phyloP scores from a whole-genome alignment of 1,284 basidiomycete genomes.

The Tilletia caries region DNA sequence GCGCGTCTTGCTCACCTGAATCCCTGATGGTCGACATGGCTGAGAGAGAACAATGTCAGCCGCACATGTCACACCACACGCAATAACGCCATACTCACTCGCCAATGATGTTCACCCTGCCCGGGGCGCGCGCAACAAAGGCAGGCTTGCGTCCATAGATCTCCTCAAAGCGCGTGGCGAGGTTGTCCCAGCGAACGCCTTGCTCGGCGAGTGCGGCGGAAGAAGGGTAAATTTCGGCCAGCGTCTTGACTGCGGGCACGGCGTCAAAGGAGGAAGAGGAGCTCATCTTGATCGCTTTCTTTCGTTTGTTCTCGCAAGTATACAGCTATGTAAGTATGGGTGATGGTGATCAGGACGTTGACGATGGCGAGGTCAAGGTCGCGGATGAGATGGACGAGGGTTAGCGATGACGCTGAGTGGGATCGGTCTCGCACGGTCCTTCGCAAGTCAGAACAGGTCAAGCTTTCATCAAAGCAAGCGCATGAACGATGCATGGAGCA shows the following conservation, averaged over 20 bases:
- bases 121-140: slow-evolving; percentile 50
- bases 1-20: slow-evolving; percentile 23
- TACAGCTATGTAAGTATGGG: background rate
- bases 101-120: slow-evolving; percentile 51
- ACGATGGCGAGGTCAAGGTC: background rate
- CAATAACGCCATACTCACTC: slow-evolving; percentile 28
- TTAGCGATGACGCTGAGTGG: too few relatives aligned
- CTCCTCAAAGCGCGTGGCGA: slow-evolving; percentile 29
- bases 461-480: too few relatives aligned
- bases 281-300: too few relatives aligned
- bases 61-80: background rate
- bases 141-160: slow-evolving; percentile 28
- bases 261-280: slow-evolving; percentile 24
- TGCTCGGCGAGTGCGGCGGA: slow-evolving; percentile 29
- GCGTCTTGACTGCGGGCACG: slow-evolving; percentile 36
- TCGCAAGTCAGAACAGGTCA: too few relatives aligned
- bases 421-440: too few relatives aligned
- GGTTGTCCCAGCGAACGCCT: slow-evolving; percentile 32
- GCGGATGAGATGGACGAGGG: too few relatives aligned
- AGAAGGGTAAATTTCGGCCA: slow-evolving; percentile 41
- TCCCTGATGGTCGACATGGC: slow-evolving; percentile 48
- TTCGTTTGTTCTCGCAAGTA: too few relatives aligned
- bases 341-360: background rate
- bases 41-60: slow-evolving; percentile 4
- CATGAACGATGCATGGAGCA: too few relatives aligned